These are phyloP conservation scores for Fusarium paranaense DNA, from an alignment of 2,329 filamentous ascomycete species.

Conservation along the genomic window DNA sequence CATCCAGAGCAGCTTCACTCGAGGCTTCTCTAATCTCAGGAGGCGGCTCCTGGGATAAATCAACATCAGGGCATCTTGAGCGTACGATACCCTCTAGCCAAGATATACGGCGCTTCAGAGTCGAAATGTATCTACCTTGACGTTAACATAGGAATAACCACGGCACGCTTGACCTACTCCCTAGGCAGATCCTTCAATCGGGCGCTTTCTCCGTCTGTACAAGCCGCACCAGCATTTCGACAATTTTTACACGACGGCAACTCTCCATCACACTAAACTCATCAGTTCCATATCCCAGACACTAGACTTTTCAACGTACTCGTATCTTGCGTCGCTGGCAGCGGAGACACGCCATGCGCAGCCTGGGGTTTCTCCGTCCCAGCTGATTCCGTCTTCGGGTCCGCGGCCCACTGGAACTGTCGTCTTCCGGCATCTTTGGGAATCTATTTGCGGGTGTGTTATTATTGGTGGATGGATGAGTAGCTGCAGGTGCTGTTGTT, in stretches of 20 bases:
- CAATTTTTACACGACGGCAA: constrained; percentile 57
- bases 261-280: constrained; percentile 57
- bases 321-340: constrained; percentile 64
- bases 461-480: neutral
- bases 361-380: constrained; percentile 41
- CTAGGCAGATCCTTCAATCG: constrained; percentile 54
- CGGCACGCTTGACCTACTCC: constrained; percentile 46
- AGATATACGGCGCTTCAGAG: constrained; percentile 54
- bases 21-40: constrained; percentile 24
- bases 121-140: constrained; percentile 45
- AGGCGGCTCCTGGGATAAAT: constrained; percentile 47
- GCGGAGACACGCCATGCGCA: constrained; percentile 47
- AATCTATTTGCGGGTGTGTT: neutral
- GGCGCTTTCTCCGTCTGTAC: constrained; percentile 58
- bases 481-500: neutral
- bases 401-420: neutral
- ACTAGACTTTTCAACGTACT: constrained; percentile 42
- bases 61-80: constrained; percentile 55
- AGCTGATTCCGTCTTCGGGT: constrained; percentile 28
- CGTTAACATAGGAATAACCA: neutral
- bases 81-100: constrained; percentile 61
- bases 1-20: constrained; percentile 15
- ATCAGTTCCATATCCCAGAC: neutral
- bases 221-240: constrained; percentile 54
- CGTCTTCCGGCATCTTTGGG: constrained; percentile 30